phyloP scores from a whole-genome alignment of 176 grass and related monocot genomes.

The Metroxylon sagu region DNA sequence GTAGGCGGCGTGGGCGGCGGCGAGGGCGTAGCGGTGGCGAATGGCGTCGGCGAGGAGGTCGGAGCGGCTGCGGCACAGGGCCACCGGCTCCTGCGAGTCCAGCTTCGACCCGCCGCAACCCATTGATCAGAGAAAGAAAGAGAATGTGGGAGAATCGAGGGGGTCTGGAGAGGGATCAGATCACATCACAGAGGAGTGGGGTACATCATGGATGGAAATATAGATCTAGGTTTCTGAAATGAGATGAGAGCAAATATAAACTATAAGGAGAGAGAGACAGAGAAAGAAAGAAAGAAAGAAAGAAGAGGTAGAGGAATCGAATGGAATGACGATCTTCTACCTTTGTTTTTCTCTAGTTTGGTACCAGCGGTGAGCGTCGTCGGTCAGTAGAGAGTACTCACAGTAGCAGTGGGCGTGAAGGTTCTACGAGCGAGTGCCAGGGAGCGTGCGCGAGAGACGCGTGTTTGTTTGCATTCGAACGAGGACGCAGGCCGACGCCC shows the following conservation, averaged over 20 bases:
- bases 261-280: not conserved
- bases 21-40: slow-evolving; percentile 73
- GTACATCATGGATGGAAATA: no score
- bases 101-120: slow-evolving; percentile 88
- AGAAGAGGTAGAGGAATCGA: not conserved
- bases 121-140: slow-evolving; percentile 27
- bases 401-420: no score
- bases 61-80: slow-evolving; percentile 54
- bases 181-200: no score
- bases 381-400: no score
- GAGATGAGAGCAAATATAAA: no score
- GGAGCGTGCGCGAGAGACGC: no score
- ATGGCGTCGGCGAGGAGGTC: slow-evolving; percentile 66
- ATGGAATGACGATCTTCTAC: not conserved
- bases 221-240: no score
- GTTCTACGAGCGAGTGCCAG: no score
- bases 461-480: no score
- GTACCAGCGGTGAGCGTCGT: no score
- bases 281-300: not conserved
- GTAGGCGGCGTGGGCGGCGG: slow-evolving; percentile 51
- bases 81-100: slow-evolving; percentile 61
- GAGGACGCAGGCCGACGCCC: no score
- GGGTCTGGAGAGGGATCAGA: not conserved
- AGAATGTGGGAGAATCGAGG: not conserved
- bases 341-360: no score